Conservation (phyloP, 2,329 filamentous ascomycete genomes). For the Coleophoma eucalyptorum region DNA sequence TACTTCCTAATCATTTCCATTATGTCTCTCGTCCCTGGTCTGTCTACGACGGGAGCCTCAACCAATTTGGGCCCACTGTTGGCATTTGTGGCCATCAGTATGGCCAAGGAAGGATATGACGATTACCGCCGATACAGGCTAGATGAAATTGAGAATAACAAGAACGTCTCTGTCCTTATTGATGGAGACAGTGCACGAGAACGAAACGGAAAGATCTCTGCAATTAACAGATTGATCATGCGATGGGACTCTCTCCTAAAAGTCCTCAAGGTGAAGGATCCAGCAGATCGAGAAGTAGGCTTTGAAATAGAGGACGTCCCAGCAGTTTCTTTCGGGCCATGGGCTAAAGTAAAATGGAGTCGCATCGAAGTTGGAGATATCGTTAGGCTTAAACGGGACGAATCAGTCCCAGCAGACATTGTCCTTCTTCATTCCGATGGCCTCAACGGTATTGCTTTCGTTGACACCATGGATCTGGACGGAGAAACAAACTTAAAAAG, state of each 20-base stretch:
- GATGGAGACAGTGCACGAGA: neutral
- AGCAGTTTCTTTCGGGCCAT: slow-evolving; percentile 37
- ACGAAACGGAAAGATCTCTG: neutral
- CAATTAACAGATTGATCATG: neutral
- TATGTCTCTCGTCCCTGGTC: slow-evolving; percentile 85
- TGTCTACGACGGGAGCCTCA: slow-evolving; percentile 83
- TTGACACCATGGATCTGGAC: slow-evolving; percentile 82
- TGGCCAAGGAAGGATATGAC: slow-evolving; percentile 87
- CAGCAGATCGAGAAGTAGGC: neutral
- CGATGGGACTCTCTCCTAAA: neutral
- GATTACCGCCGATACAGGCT: slow-evolving; percentile 79
- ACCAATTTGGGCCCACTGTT: slow-evolving; percentile 80
- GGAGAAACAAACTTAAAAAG: slow-evolving; percentile 80
- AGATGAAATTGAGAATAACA: slow-evolving; percentile 83
- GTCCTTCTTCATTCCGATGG: slow-evolving; percentile 74
- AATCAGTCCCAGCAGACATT: slow-evolving; percentile 79
- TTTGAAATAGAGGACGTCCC: neutral
- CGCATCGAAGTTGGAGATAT: slow-evolving; percentile 70
- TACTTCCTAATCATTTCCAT: slow-evolving; percentile 89
- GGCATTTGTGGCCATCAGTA: slow-evolving; percentile 80
- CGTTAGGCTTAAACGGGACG: slow-evolving; percentile 66
- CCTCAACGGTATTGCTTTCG: slow-evolving; percentile 75
- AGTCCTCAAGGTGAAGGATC: neutral
- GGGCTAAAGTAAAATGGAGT: slow-evolving; percentile 53
- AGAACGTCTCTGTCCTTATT: slow-evolving; percentile 56